Evolutionary conservation across 2,329 filamentous ascomycete species (phyloP), one percentile per base, ranked within the genome.

Genomic region (Hypoxylon sp.): DNA sequence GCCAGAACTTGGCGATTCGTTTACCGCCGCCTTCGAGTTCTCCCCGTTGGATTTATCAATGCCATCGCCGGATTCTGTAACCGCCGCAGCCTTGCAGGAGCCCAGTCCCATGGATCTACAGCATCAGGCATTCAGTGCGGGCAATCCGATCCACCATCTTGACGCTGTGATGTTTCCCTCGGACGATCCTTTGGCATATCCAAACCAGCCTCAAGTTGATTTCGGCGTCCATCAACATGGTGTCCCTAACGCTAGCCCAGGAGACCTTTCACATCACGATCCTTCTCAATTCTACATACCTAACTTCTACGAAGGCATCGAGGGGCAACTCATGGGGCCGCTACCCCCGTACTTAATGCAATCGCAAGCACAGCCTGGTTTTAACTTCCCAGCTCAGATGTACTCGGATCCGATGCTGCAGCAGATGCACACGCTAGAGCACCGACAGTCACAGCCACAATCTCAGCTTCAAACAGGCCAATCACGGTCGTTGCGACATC

Each of bases 121-220:
- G 62, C 71, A 70, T 41, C 65, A 60, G 30, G 60, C 64, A 30
- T 67, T 68, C 53, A 75, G 75, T 58, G 76, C 73, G 32, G 76
- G 79, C 50, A 86, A 82, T 72, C 80, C 82, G 3, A 82, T 94
- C 14, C 87, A 91, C 70, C 91, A 93, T 75, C 85, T 94, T 5
- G 90, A 90, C 64, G 88, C 90, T 2, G 88, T 94, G 81, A 94
- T 95, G 90, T 95, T 95, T 74, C 90, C 91, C 1, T 91, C 91
- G 0, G 86, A 88, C 34, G 92, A 95, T 73, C 91, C 92, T 0
- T 91, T 95, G 69, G 91, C 90, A 0, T 96, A 95, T 74, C 92
- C 91, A 0, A 93, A 91, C 74, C 91, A 93, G 70, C 89, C 91
- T 0, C 88, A 91, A 82, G 89, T 91, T 81, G 84, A 88, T 72